phyloP scores from a whole-genome alignment of 306 rosid genomes.

The Trifolium fragiferum region DNA sequence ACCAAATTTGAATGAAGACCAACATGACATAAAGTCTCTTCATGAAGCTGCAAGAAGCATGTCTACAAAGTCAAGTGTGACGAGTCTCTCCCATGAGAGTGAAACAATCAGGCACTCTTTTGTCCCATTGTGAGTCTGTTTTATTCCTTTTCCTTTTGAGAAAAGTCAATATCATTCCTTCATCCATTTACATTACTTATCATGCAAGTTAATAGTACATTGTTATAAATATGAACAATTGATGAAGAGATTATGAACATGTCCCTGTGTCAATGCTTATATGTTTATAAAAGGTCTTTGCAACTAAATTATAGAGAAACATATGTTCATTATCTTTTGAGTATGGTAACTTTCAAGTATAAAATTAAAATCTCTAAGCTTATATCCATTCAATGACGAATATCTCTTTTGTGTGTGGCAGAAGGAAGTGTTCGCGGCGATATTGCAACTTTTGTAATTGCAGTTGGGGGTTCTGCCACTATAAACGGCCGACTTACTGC shows the following conservation, averaged over 20 bases:
- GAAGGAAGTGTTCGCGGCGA: conserved; percentile 53
- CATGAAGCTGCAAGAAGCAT: conserved; percentile 34
- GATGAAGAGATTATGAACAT: conserved; percentile 26
- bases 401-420: conserved; percentile 56
- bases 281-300: background rate
- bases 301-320: conserved; percentile 16
- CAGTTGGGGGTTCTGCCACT: conserved; percentile 50
- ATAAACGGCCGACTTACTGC: conserved; percentile 44
- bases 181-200: background rate
- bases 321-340: background rate
- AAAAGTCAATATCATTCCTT: conserved; percentile 49
- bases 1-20: conserved; percentile 22
- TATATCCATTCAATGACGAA: conserved; percentile 40
- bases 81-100: conserved; percentile 50
- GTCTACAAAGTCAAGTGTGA: conserved; percentile 43
- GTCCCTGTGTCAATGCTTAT: background rate
- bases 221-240: conserved; percentile 7
- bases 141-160: conserved; percentile 48
- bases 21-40: conserved; percentile 18
- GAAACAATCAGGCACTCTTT: conserved; percentile 44
- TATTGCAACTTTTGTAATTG: conserved; percentile 51
- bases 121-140: conserved; percentile 67
- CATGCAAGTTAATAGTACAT: conserved; percentile 13
- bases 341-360: conserved; percentile 20
- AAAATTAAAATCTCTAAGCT: conserved; percentile 29